These are phyloP conservation scores for Ajuga reptans DNA, from an alignment of 305 asterid species.

Conservation along the genomic window DNA sequence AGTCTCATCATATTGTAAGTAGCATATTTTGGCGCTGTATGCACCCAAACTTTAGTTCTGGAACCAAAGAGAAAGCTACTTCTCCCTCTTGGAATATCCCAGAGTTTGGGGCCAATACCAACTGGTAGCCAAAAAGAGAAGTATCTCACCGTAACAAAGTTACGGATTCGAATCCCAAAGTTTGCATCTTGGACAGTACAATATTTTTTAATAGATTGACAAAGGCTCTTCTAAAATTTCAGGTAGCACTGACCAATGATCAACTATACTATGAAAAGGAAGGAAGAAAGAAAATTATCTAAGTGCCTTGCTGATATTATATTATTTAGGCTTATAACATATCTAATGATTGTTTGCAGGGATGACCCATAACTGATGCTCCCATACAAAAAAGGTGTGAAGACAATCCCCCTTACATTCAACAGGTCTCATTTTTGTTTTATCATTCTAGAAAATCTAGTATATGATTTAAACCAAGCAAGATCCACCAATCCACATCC, in stretches of 20 bases:
- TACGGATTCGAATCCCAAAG: not conserved
- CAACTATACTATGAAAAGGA: not conserved
- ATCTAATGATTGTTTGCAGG: not conserved
- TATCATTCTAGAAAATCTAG: no score
- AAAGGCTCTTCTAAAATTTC: no score
- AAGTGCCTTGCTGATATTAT: not conserved
- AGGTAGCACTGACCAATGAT: not conserved
- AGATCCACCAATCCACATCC: not conserved
- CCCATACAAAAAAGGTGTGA: no score
- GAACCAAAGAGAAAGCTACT: not conserved
- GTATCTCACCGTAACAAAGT: not conserved
- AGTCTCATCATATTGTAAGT: no score
- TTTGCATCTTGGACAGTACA: not conserved
- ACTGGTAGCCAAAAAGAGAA: not conserved
- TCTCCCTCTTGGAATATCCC: not conserved
- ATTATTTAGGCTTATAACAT: not conserved
- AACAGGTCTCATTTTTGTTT: no score
- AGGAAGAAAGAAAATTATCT: not conserved
- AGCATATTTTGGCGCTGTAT: no score
- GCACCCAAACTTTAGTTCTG: no score
- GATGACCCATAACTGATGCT: no score
- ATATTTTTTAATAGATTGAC: no score
- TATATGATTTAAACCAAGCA: not conserved
- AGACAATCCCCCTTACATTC: no score
- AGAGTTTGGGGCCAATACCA: not conserved